Evolutionary conservation across 2,329 filamentous ascomycete species (phyloP), one percentile per base, ranked within the genome.

Genomic region (Escovopsis weberi): DNA sequence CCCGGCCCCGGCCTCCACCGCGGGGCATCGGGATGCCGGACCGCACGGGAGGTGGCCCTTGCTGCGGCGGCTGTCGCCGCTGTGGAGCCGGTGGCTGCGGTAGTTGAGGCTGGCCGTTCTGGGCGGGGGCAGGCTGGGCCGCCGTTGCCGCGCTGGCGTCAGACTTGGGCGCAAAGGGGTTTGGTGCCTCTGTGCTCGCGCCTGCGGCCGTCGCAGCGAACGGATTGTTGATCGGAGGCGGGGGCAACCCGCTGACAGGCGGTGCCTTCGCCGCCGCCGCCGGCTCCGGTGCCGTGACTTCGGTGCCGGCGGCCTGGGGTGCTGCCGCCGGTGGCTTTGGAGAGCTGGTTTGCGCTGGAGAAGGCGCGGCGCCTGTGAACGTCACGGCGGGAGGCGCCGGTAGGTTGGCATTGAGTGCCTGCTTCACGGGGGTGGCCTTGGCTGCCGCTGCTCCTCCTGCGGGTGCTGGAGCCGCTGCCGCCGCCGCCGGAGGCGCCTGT

Each of bases 21-120:
- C 64, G 58, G 32, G 62, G 61, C 53, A 67, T 59, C 0, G 65
- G 65, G 12, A 68, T 61, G 4, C 61, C 56, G n/a, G 62, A 61
- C 30, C 59, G 52, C 2, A 49, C 53, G 10, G 53, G 47, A n/a
- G 40, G 47, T 19, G 52, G 52, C 12, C 30, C 39, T 34, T 41
- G 51, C 38, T 26, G 26, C 23, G 46, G 51, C 39, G 35, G 45
- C 43, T 42, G 45, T 38, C 4, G 32, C 36, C 44, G 49, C 26
- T 44, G 50, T 33, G 45, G 52, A 18, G 38, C 33, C 15, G 15
- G 42, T 26, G 42, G 50, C 36, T 47, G 49, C 4, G 34, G 18
- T 40, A 34, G 38, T 11, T 42, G 37, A 12, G 33, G 12, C 37
- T 47, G 45, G n/a, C 33, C 30, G 28, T 41, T 26, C 26, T 51